Base-by-base conservation (phyloP, 2,329 filamentous ascomycete genomes). In the Trichoderma arundinaceum region DNA sequence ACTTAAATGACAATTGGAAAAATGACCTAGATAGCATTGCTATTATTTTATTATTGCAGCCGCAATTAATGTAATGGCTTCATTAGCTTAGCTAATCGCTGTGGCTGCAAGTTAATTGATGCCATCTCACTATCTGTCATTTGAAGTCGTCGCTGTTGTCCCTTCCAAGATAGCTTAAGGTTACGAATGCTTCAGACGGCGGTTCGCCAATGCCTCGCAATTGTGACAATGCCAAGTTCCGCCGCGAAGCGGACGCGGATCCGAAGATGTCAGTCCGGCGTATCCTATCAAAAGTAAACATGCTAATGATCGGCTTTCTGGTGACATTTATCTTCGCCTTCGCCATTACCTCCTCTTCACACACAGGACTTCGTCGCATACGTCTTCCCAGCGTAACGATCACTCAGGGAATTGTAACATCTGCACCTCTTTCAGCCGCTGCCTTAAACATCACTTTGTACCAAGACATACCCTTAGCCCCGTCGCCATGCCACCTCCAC, bases 391-490 rank as follows among this genome's bases (percentile, higher is more conserved):
- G 13, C 32, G 38, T 39, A 15, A 38, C 39, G 5, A 10, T 38
- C 4, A 7, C 38, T 2, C 39, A 46, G 2, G 38, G 13, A 22
- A 13, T 28, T 7, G n/a, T 17, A 10, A 35, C 28, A 2, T 65
- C 46, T 17, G 38, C n/a, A 17, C 28, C 63, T 15, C 5, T 48
- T 32, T 6, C n/a, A 35, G 68, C 52, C 9, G 65, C 65, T 39
- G 69, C 69, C 13, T 68, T 74, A 3, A 80, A 80, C 54, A 75
- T 79, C 10, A 79, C 77, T 3, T 65, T 74, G 17, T 71, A 74
- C 35, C 69, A 67, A n/a, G 68, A 73, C 7, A 68, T 70, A 7
- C 69, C 77, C 0, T 67, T 81, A 4, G 74, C 73, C 1, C 76
- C 77, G 0, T 67, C 69, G 32, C 77, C 76, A 10, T 79, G 2